Evolutionary conservation across 352 stramenopile species (phyloP).

Genomic region (Phytophthora litchii): DNA sequence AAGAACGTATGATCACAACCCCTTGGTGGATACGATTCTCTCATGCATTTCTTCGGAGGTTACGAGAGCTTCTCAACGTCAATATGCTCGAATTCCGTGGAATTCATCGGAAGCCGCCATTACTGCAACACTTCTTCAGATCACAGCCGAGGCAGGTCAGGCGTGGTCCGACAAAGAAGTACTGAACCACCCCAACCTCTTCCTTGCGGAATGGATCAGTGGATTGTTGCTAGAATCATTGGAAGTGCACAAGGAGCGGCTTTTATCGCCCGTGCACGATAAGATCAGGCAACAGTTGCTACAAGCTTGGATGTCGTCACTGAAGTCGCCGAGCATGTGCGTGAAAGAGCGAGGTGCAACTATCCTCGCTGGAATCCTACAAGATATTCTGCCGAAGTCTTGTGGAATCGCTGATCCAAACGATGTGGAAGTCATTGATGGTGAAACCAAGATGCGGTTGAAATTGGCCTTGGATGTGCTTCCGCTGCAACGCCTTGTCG

Average conservation of each 20-base stretch:
- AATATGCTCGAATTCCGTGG: conserved; percentile 87
- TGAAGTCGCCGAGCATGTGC: conserved; percentile 86
- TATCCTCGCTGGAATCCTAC: conserved; percentile 77
- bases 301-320: conserved; percentile 77
- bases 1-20: conserved; percentile 27
- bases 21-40: conserved; percentile 62
- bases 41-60: conserved; percentile 69
- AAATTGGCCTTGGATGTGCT: conserved; percentile 55
- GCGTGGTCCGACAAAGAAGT: conserved; percentile 86
- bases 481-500: conserved; percentile 70
- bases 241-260: conserved; percentile 43
- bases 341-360: conserved; percentile 88
- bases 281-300: conserved; percentile 70
- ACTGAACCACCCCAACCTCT: conserved; percentile 83
- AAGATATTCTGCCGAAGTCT: conserved; percentile 74
- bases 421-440: conserved; percentile 26
- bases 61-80: conserved; percentile 65
- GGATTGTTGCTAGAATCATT: conserved; percentile 72
- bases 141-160: conserved; percentile 68
- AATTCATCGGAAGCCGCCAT: conserved; percentile 74
- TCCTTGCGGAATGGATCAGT: conserved; percentile 87
- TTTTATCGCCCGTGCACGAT: conserved; percentile 51
- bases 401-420: conserved; percentile 14
- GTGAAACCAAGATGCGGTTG: conserved; percentile 36
- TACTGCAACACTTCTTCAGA: conserved; percentile 72